Evolutionary conservation across 176 grass and related monocot species (phyloP).

Genomic region (Bonia amplexicaulis): DNA sequence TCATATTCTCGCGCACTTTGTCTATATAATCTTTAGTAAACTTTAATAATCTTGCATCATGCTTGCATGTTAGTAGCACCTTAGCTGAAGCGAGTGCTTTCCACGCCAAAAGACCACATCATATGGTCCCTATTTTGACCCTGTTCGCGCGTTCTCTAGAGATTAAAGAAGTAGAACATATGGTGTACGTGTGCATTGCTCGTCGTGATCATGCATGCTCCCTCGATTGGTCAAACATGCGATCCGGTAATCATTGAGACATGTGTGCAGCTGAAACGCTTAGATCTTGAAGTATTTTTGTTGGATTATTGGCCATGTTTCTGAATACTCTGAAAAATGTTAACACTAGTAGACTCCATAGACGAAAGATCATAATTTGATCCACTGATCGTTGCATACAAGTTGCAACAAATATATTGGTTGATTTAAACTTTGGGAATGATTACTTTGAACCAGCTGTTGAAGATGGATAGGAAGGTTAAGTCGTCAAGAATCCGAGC

Average conservation of each 20-base stretch:
- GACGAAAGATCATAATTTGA: not conserved
- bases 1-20: not conserved
- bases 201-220: not conserved
- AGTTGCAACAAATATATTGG: not conserved
- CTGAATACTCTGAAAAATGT: not conserved
- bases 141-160: not conserved
- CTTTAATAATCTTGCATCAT: not conserved
- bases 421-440: not conserved
- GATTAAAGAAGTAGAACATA: not conserved
- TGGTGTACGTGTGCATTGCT: not conserved
- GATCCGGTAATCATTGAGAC: not conserved
- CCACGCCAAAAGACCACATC: constrained; percentile 22
- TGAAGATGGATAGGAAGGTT: constrained; percentile 87
- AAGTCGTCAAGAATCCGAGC: constrained; percentile 51
- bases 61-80: constrained; percentile 18
- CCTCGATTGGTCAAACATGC: not conserved
- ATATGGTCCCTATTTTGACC: constrained; percentile 7
- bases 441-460: constrained; percentile 34
- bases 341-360: not conserved
- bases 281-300: not conserved
- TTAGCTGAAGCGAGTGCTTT: constrained; percentile 14
- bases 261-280: not conserved
- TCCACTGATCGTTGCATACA: not conserved
- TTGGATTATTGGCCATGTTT: not conserved
- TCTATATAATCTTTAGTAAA: not conserved